Evolutionary conservation across 2,329 filamentous ascomycete species (phyloP).

Genomic region (Fusarium avenaceum): DNA sequence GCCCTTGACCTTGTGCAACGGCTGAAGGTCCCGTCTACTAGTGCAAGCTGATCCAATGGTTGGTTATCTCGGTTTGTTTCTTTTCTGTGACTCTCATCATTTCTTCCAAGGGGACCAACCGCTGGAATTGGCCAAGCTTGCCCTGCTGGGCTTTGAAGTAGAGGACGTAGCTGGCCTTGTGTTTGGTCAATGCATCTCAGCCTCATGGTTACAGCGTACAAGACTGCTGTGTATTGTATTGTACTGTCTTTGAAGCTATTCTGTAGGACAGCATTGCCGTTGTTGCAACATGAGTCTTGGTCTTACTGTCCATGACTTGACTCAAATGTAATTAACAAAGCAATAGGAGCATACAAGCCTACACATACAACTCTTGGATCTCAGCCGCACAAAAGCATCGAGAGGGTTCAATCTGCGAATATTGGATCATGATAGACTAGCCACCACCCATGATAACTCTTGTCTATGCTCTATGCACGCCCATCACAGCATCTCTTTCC

Average conservation of each 20-base stretch:
- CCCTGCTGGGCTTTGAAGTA: not conserved
- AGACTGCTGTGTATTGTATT: not conserved
- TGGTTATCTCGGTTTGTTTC: conserved; percentile 30
- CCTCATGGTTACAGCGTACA: conserved; percentile 34
- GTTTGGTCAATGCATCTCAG: conserved; percentile 17
- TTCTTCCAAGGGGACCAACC: conserved; percentile 11
- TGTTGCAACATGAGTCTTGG: conserved; percentile 1
- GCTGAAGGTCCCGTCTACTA: conserved; percentile 39
- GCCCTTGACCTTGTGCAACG: conserved; percentile 39
- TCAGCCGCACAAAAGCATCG: conserved; percentile 1
- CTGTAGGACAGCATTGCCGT: conserved; percentile 19
- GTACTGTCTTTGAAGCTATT: conserved; percentile 18
- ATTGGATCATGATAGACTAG: not conserved
- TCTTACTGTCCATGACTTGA: conserved; percentile 6
- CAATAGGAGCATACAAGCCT: not conserved
- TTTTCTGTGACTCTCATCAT: conserved; percentile 37
- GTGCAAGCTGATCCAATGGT: conserved; percentile 38
- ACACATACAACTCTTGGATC: not conserved
- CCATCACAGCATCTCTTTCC: conserved; percentile 6
- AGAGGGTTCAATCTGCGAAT: conserved; percentile 10
- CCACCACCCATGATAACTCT: conserved; percentile 17
- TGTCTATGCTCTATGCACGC: conserved; percentile 28
- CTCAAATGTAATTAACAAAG: conserved; percentile 1
- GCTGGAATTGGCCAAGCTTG: conserved; percentile 1
- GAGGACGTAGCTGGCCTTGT: not conserved